phyloP scores from a whole-genome alignment of 305 asterid species.

The Fraxinus dipetala region DNA sequence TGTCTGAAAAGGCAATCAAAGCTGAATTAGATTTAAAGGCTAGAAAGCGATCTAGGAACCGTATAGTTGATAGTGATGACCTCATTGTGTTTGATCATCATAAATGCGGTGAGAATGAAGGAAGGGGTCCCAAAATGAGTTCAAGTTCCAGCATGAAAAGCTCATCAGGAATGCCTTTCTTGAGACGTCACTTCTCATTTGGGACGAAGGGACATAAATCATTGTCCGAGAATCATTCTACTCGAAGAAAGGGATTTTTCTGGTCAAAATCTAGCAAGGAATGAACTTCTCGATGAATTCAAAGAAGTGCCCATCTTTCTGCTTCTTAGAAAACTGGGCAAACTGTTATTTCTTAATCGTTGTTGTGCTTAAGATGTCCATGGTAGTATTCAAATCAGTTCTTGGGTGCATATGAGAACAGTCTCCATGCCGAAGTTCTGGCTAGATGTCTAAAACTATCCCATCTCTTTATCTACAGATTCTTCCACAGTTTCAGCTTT shows the following conservation, averaged over 20 bases:
- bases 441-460: neutral
- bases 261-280: slow-evolving; percentile 82
- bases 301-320: slow-evolving; percentile 24
- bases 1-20: slow-evolving; percentile 77
- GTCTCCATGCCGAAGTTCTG: neutral
- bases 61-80: slow-evolving; percentile 64
- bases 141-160: slow-evolving; percentile 73
- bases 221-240: slow-evolving; percentile 48
- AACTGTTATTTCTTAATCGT: neutral
- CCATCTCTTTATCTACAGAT: neutral
- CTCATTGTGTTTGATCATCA: slow-evolving; percentile 47
- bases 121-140: slow-evolving; percentile 57
- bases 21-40: slow-evolving; percentile 69
- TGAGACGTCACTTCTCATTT: slow-evolving; percentile 80
- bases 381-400: neutral
- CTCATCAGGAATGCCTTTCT: slow-evolving; percentile 61
- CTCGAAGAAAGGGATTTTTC: slow-evolving; percentile 59
- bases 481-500: neutral
- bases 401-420: neutral
- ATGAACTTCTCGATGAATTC: slow-evolving; percentile 34
- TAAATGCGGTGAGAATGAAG: slow-evolving; percentile 47
- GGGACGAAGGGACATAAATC: slow-evolving; percentile 55
- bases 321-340: neutral
- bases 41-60: slow-evolving; percentile 53
- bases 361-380: neutral